Evolutionary conservation across 306 rosid genomes (phyloP), one percentile per base, ranked within the genome.

Genomic region (Sphenostylis stenocarpa): DNA sequence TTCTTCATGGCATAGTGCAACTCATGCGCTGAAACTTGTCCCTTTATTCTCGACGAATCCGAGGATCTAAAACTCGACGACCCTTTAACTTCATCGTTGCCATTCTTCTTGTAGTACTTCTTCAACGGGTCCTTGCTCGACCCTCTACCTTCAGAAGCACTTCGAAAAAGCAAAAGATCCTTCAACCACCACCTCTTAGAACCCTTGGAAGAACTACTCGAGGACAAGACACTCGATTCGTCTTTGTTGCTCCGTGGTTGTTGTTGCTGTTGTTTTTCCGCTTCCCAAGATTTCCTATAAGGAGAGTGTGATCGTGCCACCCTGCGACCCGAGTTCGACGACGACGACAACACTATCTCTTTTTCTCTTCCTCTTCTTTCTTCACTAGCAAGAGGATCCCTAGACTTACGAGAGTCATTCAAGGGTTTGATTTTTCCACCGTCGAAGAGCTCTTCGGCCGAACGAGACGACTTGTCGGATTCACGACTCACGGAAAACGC

Each of bases 91-190:
- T 81, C 90, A 55, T 94, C 96, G 12, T 4, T 17, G 17, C 13
- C 11, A 0, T 44, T 72, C 73, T 85, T 90, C 55, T 67, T 89
- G 70, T 77, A 75, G 73, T 86, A 88, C 77, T 87, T 90, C 68
- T 85, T 85, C 60, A 87, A 77, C 12, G 90, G 83, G 19, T 92
- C 96, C 51, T 88, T 95, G 39, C 66, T 87, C 2, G 90, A 73
- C 14, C 85, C 96, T 74, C 97, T 75, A 6, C 98, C 98, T 84
- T 95, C 99, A 0, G 99, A 95, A 17, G 96, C 96, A 72, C 99
- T 95, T 0, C 99, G 89, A 24, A 95, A 95, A 80, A 92, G 61
- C 21, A 93, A 58, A 2, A 93, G 81, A 44, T 95, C 97, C 80
- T 29, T 95, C 51, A 95, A 53, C 26, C 90, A 87, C 99, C 99